A percentile compares a stretch with the other conserved stretches of the same genome.
These are phyloP conservation scores for Crithidia thermophila DNA, from an alignment of 208 protist species.

Conservation along the genomic window DNA sequence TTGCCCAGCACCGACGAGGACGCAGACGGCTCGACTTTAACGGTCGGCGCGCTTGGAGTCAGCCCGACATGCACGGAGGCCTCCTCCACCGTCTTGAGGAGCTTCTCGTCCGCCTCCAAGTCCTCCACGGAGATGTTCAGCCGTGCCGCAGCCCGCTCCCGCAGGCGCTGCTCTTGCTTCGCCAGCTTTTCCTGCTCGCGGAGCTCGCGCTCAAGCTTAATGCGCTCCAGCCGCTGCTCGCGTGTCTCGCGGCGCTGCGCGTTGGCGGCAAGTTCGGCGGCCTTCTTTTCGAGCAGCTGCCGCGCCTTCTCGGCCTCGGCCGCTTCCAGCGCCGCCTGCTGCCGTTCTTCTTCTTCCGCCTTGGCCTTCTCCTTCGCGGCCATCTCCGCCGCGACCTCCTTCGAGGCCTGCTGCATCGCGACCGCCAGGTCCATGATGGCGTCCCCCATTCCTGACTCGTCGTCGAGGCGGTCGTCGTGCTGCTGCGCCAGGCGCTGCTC, in stretches of 20 bases:
- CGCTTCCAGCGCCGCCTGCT: constrained; percentile 65
- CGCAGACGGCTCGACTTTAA: not conserved
- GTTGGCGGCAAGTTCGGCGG: constrained; percentile 34
- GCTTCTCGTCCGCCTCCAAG: constrained; percentile 70
- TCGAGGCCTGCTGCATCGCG: constrained; percentile 61
- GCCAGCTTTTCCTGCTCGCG: constrained; percentile 67
- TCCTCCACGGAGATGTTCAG: constrained; percentile 73
- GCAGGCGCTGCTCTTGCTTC: constrained; percentile 56
- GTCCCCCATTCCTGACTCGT: constrained; percentile 46
- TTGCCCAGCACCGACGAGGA: constrained; percentile 1
- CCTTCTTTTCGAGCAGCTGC: constrained; percentile 64
- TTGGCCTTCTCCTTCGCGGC: constrained; percentile 43
- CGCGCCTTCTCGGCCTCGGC: constrained; percentile 63
- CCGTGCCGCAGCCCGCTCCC: constrained; percentile 56
- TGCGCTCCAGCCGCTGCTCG: constrained; percentile 72
- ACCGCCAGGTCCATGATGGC: constrained; percentile 65
- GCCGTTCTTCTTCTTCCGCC: constrained; percentile 63
- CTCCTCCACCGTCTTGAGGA: constrained; percentile 55
- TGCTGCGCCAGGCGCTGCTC: constrained; percentile 74
- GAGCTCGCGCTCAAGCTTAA: constrained; percentile 71
- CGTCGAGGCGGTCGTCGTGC: constrained; percentile 28
- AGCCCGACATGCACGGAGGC: constrained; percentile 7
- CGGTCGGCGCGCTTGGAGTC: not conserved
- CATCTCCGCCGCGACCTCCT: constrained; percentile 59
- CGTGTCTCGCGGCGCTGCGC: constrained; percentile 56